Evolutionary conservation across 1,139 yeast genomes (phyloP), one percentile per base, ranked within the genome.

Genomic region (Saccharomycopsis hybrid): DNA sequence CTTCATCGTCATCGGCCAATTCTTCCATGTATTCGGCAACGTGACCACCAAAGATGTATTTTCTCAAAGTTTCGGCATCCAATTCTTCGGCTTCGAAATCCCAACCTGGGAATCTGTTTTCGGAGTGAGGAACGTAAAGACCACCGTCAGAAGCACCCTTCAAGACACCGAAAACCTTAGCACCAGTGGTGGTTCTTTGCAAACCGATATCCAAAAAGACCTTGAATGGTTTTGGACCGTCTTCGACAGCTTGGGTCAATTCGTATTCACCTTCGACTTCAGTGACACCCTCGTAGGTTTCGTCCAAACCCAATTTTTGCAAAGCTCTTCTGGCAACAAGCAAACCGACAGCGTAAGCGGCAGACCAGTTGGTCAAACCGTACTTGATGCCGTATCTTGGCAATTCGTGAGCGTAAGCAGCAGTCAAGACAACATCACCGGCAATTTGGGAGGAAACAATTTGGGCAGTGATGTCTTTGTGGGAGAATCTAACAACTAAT

Each of bases 61-160:
- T 88, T 86, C 97, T 89, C 76, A 94, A 85, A 65, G 83, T 76
- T 72, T 94, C 98, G 67, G 97, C 89, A 71, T 92, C 98, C 70
- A 94, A 84, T 78, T 92, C 98, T 79, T 90, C 96, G 66, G 85
- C 71, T 80, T 92, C 99, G 68, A 90, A 86, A 77, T 92, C 99
- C 95, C 92, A 92, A 79, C 98, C 99, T 76, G 99, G 99, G 96
- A 90, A 92, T 85, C 98, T 90, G 84, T 90, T 90, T 71, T 96
- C 86, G 65, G 96, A 88, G 90, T 92, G 99, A 64, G 99, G 99
- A 71, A 92, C 81, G 90, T 86, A 88, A 69, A 92, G 81, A 69
- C 99, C 99, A 86, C 98, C 99, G 74, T 92, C 99, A 60, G 97
- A 90, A 71, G 98, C 98, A 86, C 99, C 99, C 85, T 92, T 92